Conservation (phyloP, 495 filamentous ascomycete species). For the Collariella sp. region DNA sequence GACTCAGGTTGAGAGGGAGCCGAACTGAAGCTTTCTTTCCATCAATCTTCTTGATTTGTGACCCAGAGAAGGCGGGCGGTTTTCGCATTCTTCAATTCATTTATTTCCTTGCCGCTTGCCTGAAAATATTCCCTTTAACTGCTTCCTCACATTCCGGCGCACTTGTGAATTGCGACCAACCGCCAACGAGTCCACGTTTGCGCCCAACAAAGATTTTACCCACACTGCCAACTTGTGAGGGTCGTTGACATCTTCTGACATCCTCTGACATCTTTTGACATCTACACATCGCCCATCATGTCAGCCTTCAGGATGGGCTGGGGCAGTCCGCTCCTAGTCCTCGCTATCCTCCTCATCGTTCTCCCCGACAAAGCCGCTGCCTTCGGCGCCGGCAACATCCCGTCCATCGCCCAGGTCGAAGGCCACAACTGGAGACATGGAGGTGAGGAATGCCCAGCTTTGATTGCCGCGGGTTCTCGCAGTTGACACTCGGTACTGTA, state of each 20-base stretch:
- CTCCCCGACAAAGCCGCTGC: slow-evolving; percentile 58
- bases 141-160: too few species aligned
- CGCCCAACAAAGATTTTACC: background rate
- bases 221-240: background rate
- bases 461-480: background rate
- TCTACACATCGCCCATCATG: slow-evolving; percentile 23
- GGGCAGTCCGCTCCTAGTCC: slow-evolving; percentile 39
- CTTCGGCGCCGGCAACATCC: slow-evolving; percentile 95
- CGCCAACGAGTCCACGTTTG: background rate
- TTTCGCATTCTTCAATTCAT: too few species aligned
- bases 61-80: too few species aligned
- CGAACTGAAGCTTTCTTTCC: too few species aligned
- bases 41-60: too few species aligned
- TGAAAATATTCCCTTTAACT: background rate
- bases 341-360: slow-evolving; percentile 48
- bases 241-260: too few species aligned
- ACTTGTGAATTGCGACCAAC: background rate
- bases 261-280: background rate
- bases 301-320: slow-evolving; percentile 30
- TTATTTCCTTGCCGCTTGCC: background rate
- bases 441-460: slow-evolving; percentile 22
- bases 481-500: slow-evolving; percentile 8
- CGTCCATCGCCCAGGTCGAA: slow-evolving; percentile 86
- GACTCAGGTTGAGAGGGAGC: too few species aligned
- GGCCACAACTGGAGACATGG: slow-evolving; percentile 96